These are phyloP conservation scores for Cucumis hystrix DNA, from an alignment of 306 rosid genomes.

Conservation along the genomic window DNA sequence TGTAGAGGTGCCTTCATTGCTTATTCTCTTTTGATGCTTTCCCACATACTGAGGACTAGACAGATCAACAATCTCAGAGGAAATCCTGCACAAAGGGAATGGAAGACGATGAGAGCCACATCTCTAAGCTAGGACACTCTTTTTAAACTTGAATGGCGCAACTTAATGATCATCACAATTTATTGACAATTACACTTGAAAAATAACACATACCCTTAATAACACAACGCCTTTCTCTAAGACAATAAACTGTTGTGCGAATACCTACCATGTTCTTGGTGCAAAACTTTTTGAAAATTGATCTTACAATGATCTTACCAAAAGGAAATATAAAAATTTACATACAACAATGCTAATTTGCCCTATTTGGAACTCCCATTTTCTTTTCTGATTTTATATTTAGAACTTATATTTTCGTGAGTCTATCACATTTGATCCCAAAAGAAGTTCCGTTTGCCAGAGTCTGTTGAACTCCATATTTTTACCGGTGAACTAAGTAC, in stretches of 20 bases:
- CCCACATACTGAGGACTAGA: conserved; percentile 48
- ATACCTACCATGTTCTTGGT: neutral
- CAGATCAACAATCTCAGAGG: conserved; percentile 53
- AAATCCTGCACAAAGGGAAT: conserved; percentile 37
- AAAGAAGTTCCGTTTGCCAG: neutral
- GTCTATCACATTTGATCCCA: neutral
- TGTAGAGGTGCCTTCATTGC: conserved; percentile 39
- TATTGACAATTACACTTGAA: neutral
- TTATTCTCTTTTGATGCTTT: conserved; percentile 47
- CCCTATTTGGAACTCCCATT: neutral
- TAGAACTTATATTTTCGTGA: neutral
- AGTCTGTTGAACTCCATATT: neutral
- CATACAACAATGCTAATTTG: neutral
- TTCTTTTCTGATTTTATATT: neutral
- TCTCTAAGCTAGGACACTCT: neutral
- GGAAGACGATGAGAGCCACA: neutral
- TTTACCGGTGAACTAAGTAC: neutral
- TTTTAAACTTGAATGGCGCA: neutral
- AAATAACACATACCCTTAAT: neutral
- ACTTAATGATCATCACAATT: neutral
- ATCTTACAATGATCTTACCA: neutral
- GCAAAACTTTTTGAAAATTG: neutral
- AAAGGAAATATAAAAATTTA: neutral
- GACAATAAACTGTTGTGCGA: neutral
- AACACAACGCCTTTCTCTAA: neutral